These are phyloP conservation scores for Candida buenavistaensis DNA, from an alignment of 1,139 yeast species.

Conservation along the genomic window DNA sequence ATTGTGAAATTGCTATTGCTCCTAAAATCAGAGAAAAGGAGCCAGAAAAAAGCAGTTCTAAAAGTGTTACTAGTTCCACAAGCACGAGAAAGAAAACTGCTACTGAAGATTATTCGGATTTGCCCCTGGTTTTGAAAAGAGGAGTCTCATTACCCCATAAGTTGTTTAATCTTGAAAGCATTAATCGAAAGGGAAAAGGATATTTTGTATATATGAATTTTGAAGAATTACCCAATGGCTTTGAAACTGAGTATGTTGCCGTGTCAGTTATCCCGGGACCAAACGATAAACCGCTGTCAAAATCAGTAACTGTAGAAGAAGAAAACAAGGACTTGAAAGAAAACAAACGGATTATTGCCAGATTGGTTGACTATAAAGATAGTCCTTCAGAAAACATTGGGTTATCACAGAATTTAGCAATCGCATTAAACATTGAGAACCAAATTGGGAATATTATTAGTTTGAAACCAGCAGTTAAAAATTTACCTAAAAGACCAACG, in stretches of 20 bases:
- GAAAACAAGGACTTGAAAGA: constrained; percentile 29
- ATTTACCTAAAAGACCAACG: constrained; percentile 40
- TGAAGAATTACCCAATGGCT: constrained; percentile 29
- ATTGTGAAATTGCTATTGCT: constrained; percentile 80
- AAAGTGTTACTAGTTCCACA: constrained; percentile 24
- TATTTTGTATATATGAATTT: constrained; percentile 49
- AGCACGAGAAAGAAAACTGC: constrained; percentile 11
- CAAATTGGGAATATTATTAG: constrained; percentile 56
- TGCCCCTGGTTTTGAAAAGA: constrained; percentile 49
- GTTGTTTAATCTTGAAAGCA: constrained; percentile 26
- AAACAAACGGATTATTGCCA: constrained; percentile 54
- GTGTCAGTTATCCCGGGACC: constrained; percentile 64
- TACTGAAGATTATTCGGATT: constrained; percentile 26
- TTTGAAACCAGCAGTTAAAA: constrained; percentile 50
- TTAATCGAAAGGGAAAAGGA: constrained; percentile 19
- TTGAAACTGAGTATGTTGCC: constrained; percentile 45
- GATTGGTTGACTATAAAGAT: constrained; percentile 37
- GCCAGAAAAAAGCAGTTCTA: constrained; percentile 22
- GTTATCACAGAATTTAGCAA: constrained; percentile 55
- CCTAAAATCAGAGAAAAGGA: constrained; percentile 61
- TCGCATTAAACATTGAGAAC: constrained; percentile 54
- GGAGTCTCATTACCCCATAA: constrained; percentile 59
- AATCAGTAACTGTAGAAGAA: constrained; percentile 13
- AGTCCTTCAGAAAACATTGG: constrained; percentile 49
- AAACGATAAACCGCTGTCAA: constrained; percentile 23